Evolutionary conservation across 148 eudicot genomes (phyloP).

Genomic region (Vaccinium darrowii): DNA sequence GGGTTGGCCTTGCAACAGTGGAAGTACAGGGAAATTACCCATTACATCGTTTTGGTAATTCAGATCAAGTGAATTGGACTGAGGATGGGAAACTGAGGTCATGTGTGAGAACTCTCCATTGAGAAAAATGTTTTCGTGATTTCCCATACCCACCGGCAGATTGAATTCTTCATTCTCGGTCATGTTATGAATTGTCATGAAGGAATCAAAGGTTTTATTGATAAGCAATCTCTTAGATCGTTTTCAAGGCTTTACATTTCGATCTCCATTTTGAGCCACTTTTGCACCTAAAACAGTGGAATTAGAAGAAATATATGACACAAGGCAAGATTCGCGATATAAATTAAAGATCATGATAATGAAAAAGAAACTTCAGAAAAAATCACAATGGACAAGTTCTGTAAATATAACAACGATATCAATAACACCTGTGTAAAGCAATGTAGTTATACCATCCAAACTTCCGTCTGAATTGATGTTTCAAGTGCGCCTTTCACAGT

Average conservation of each 20-base stretch:
- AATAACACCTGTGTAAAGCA: not conserved
- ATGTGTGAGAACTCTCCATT: conserved; percentile 35
- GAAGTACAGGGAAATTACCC: conserved; percentile 44
- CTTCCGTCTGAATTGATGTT: not conserved
- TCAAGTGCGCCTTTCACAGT: not conserved
- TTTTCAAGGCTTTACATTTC: not conserved
- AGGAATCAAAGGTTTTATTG: conserved; percentile 5
- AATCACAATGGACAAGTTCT: no score
- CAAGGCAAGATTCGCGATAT: not conserved
- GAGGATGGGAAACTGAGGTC: conserved; percentile 29
- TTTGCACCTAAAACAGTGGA: not conserved
- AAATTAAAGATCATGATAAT: not conserved
- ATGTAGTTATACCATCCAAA: not conserved
- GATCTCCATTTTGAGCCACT: not conserved
- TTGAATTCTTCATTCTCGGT: conserved; percentile 33
- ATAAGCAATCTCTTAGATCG: not conserved
- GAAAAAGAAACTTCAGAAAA: not conserved
- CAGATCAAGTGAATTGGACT: conserved; percentile 27
- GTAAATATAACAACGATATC: not conserved
- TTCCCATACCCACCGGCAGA: conserved; percentile 27
- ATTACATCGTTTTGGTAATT: conserved; percentile 38
- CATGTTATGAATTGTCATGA: conserved; percentile 16
- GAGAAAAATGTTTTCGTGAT: conserved; percentile 17
- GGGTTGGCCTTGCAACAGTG: conserved; percentile 37
- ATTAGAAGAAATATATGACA: not conserved